Evolutionary conservation across 495 filamentous ascomycete genomes (phyloP), one percentile per base, ranked within the genome.

Genomic region (Penicillium argentinense): DNA sequence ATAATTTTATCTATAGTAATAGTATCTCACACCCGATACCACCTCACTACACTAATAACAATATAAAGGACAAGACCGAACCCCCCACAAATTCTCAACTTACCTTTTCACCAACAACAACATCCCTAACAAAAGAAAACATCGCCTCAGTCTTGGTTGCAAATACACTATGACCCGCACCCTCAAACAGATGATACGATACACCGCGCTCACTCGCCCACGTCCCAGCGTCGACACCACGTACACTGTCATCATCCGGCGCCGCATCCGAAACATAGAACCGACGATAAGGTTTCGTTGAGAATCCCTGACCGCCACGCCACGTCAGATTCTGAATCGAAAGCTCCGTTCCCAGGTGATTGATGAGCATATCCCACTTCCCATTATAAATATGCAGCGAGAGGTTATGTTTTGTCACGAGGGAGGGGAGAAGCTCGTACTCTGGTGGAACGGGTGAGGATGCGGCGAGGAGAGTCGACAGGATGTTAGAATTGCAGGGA

Each of bases 321-420:
- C 50, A 69, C 7, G 51, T 72, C 71, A 75, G 73, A 38, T 74
- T 74, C 50, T 73, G 64, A n/a, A 74, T 53, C 8, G 49, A 52
- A 13, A 73, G 45, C 30, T 73, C 62, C 4, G 51, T 56, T 6
- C 71, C 72, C 21, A 67, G 38, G 50, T 73, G 66, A 28, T 72
- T 74, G 46, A 71, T 47, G 24, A 73, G 32, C 57, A 73, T 59
- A 49, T 74, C 71, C 54, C 60, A 53, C 28, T 73, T 64, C 13
- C 71, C 71, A 18, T 58, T 59, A 41, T 68, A 74, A 26, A 74
- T 32, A 42, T 73, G 66, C 9, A 74, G 51, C 9, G 59, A 57
- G 45, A 72, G 41, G 12, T 67, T 72, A 34, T 68, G 43, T 9
- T 48, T 40, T 0, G 57, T 70, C 16, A 74, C 39, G 30, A 74